Evolutionary conservation across 768 basidiomycete genomes (phyloP).

Genomic region (Lepiota subincarnata): DNA sequence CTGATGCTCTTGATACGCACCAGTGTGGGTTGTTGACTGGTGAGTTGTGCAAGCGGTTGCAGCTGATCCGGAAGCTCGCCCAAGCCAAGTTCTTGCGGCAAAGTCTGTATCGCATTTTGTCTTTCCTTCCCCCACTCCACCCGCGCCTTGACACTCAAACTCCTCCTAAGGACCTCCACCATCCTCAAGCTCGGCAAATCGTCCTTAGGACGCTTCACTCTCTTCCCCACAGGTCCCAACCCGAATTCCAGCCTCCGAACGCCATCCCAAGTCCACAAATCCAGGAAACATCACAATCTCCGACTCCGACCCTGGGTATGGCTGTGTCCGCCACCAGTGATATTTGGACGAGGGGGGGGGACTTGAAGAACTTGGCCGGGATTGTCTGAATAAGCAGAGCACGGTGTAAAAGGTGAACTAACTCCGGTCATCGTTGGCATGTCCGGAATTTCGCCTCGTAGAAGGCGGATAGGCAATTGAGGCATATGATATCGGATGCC

Average conservation of each 20-base stretch:
- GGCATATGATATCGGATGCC: conserved; percentile 6
- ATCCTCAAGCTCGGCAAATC: not conserved
- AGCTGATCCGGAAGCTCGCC: conserved; percentile 5
- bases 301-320: not conserved
- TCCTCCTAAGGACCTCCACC: not conserved
- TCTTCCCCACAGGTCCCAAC: conserved; percentile 4
- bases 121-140: not conserved
- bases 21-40: not conserved
- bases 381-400: no score
- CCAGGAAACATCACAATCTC: not conserved
- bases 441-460: not conserved
- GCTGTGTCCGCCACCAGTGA: no score
- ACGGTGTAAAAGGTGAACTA: not conserved
- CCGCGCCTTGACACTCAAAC: no score
- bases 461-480: conserved; percentile 2
- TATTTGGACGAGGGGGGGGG: no score
- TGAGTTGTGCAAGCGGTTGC: not conserved
- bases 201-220: not conserved
- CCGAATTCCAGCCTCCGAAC: conserved; percentile 11
- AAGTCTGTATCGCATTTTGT: not conserved
- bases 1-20: conserved; percentile 39
- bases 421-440: not conserved
- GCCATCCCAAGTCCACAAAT: conserved; percentile 14
- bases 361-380: no score
- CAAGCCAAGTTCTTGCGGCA: not conserved